phyloP scores from a whole-genome alignment of 2,329 filamentous ascomycete genomes.

The Xylariales sp. region DNA sequence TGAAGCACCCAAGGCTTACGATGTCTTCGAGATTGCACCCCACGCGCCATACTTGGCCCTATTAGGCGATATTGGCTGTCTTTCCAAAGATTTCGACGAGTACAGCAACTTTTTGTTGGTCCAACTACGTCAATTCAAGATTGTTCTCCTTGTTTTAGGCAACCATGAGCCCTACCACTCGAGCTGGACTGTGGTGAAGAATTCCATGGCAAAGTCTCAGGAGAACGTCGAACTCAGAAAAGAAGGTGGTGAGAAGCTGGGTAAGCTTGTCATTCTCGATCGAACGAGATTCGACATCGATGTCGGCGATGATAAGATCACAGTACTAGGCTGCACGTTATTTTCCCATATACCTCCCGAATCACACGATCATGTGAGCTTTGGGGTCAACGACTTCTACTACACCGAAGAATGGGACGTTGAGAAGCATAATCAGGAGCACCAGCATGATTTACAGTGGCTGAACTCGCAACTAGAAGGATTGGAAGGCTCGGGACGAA shows the following conservation, averaged over 20 bases:
- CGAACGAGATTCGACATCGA: constrained; percentile 27
- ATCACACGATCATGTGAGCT: constrained; percentile 32
- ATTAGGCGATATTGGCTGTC: constrained; percentile 51
- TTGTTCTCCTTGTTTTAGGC: constrained; percentile 48
- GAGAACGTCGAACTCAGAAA: constrained; percentile 17
- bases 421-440: constrained; percentile 30
- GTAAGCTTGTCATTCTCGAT: constrained; percentile 37
- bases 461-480: constrained; percentile 32
- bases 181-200: constrained; percentile 28
- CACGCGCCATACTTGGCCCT: constrained; percentile 48
- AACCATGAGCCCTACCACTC: constrained; percentile 53
- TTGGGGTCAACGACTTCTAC: constrained; percentile 48
- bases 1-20: constrained; percentile 44
- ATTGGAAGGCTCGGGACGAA: constrained; percentile 18
- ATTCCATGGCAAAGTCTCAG: constrained; percentile 28
- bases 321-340: constrained; percentile 42
- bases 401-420: constrained; percentile 36
- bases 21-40: constrained; percentile 42
- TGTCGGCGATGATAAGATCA: constrained; percentile 27
- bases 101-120: constrained; percentile 41
- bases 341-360: constrained; percentile 41
- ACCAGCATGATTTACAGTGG: constrained; percentile 37
- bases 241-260: constrained; percentile 16
- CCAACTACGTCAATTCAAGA: constrained; percentile 43
- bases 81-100: constrained; percentile 32